Percentiles rank a stretch among this genome's conserved stretches.
Conservation (phyloP, 2,329 filamentous ascomycete species). For the Berkeleyomyces basicola region DNA sequence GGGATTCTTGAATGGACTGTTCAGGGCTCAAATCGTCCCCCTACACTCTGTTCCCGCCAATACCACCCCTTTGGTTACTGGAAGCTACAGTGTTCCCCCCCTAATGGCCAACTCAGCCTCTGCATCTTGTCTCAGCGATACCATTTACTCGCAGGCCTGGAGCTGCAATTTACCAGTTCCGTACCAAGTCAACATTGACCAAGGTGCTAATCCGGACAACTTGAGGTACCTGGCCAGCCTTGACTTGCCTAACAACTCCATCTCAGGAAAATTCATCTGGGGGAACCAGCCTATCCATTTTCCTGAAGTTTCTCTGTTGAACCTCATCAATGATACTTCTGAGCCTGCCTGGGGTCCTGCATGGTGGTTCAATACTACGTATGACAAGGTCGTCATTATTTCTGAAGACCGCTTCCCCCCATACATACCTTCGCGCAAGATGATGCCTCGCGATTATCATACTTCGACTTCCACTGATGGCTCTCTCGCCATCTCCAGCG, state of each 20-base stretch:
- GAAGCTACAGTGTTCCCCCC: conserved; percentile 39
- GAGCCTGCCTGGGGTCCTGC: conserved; percentile 35
- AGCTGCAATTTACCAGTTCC: conserved; percentile 38
- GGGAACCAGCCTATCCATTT: conserved; percentile 37
- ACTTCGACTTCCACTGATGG: neutral
- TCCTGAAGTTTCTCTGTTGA: conserved; percentile 23
- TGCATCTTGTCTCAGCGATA: conserved; percentile 40
- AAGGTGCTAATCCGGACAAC: conserved; percentile 18
- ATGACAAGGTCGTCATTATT: conserved; percentile 41
- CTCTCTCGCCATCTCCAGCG: neutral
- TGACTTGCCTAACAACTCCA: conserved; percentile 24
- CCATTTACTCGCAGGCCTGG: conserved; percentile 42
- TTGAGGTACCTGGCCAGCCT: conserved; percentile 26
- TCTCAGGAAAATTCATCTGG: conserved; percentile 27
- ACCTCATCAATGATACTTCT: conserved; percentile 35
- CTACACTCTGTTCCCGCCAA: conserved; percentile 24
- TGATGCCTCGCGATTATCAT: conserved; percentile 15
- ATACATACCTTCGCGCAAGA: conserved; percentile 11
- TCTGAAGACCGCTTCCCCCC: conserved; percentile 25
- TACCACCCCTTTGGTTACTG: conserved; percentile 36
- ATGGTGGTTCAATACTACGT: conserved; percentile 34
- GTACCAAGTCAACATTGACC: conserved; percentile 27
- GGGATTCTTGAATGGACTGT: neutral
- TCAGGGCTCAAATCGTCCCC: conserved; percentile 7
- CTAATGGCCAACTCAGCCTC: conserved; percentile 33